Conservation (phyloP, 176 grass and related monocot genomes). For the Oryza longistaminata region DNA sequence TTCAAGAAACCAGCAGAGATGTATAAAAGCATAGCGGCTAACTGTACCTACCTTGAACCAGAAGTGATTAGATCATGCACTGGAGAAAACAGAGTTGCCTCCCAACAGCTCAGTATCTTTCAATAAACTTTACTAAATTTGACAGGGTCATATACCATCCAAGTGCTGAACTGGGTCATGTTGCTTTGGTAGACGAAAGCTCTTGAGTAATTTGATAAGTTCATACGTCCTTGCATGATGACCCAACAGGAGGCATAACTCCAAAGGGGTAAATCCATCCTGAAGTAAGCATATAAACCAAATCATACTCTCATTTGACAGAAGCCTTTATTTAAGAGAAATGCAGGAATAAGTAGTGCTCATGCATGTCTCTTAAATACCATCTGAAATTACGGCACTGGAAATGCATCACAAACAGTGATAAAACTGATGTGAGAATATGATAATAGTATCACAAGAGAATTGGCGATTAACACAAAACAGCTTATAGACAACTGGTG, state of each 20-base stretch:
- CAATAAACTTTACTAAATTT: neutral
- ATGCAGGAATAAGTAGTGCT: neutral
- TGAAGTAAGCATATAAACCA: conserved; percentile 37
- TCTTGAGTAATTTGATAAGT: conserved; percentile 89
- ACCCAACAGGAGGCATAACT: conserved; percentile 68
- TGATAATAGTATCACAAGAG: neutral
- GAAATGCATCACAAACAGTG: conserved; percentile 7
- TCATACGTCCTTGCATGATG: conserved; percentile 68
- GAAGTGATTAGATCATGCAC: conserved; percentile 12
- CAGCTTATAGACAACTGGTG: neutral
- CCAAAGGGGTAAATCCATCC: conserved; percentile 91
- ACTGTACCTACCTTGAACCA: conserved; percentile 13
- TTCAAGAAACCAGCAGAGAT: conserved; percentile 5
- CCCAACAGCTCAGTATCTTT: neutral
- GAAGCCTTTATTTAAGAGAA: neutral
- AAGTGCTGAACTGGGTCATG: conserved; percentile 6
- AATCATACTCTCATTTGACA: conserved; percentile 8
- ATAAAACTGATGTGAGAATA: neutral
- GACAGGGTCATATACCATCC: neutral
- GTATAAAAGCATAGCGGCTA: neutral
- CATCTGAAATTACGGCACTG: neutral
- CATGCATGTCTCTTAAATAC: neutral
- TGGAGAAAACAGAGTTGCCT: neutral
- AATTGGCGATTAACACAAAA: conserved; percentile 2
- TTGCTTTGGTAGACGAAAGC: conserved; percentile 42